Evolutionary conservation across 305 asterid species (phyloP).

Genomic region (Vinca major): DNA sequence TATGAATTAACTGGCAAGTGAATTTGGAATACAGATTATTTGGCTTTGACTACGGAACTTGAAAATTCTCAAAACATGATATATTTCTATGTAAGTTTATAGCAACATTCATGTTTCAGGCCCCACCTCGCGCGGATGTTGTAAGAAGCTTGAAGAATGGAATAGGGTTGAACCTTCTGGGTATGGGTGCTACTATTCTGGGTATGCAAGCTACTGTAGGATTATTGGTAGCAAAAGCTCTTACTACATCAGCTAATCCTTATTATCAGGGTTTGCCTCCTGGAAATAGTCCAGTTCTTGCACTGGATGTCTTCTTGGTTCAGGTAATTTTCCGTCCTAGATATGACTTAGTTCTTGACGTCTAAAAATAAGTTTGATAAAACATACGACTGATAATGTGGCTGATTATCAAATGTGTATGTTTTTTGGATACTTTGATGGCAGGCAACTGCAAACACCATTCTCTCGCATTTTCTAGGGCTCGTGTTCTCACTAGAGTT

Average conservation of each 20-base stretch:
- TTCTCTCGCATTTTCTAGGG: conserved; percentile 83
- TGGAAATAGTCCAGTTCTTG: conserved; percentile 75
- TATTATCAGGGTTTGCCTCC: conserved; percentile 64
- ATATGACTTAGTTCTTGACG: not conserved
- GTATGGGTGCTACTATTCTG: conserved; percentile 93
- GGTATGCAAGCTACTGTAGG: conserved; percentile 99
- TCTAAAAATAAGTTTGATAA: not conserved
- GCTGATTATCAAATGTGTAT: not conserved
- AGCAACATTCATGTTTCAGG: conserved; percentile 38
- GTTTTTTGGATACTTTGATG: conserved; percentile 6
- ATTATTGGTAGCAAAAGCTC: conserved; percentile 90
- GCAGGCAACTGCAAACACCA: conserved; percentile 89
- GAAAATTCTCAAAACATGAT: no score
- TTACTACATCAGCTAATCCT: conserved; percentile 79
- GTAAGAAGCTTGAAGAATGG: conserved; percentile 79
- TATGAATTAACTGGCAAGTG: no score
- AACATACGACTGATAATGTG: not conserved
- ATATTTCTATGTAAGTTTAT: not conserved
- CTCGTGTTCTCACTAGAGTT: conserved; percentile 70
- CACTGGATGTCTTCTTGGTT: conserved; percentile 89
- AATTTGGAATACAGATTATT: no score
- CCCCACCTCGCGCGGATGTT: conserved; percentile 96
- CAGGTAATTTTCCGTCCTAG: conserved; percentile 45
- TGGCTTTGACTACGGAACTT: no score
- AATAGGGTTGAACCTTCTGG: conserved; percentile 62